Evolutionary conservation across 345 rosid genomes (phyloP).

Genomic region (Dovyalis caffra): DNA sequence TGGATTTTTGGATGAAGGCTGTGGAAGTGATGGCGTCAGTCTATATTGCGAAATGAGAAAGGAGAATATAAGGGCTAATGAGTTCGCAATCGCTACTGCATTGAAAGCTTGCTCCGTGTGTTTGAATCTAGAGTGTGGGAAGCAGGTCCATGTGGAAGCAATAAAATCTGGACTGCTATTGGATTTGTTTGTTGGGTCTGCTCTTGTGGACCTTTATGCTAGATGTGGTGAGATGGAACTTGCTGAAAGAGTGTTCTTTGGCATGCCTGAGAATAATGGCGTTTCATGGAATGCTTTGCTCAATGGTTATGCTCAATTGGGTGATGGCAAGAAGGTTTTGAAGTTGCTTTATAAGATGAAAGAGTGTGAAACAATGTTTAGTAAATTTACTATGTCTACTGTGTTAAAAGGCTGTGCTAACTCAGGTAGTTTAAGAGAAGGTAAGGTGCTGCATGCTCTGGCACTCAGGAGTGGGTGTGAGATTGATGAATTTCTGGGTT

Average conservation of each 20-base stretch:
- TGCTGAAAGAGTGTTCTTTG: constrained; percentile 35
- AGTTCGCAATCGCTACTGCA: constrained; percentile 29
- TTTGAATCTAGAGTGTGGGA: constrained; percentile 35
- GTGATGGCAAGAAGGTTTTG: constrained; percentile 29
- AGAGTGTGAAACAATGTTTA: constrained; percentile 33
- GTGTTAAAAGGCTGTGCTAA: constrained; percentile 38
- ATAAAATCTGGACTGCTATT: constrained; percentile 30
- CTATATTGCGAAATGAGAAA: constrained; percentile 33
- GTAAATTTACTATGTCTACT: constrained; percentile 37
- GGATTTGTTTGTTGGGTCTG: constrained; percentile 46
- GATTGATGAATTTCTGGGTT: constrained; percentile 39
- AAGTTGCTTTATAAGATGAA: constrained; percentile 35
- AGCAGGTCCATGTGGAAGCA: constrained; percentile 41
- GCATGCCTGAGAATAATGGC: constrained; percentile 38
- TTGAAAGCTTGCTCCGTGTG: constrained; percentile 46
- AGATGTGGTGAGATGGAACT: constrained; percentile 41
- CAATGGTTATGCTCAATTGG: constrained; percentile 40
- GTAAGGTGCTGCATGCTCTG: constrained; percentile 41
- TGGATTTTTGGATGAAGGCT: constrained; percentile 32
- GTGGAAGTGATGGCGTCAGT: constrained; percentile 23
- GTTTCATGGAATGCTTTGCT: constrained; percentile 47
- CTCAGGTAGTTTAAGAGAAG: constrained; percentile 31
- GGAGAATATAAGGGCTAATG: constrained; percentile 41
- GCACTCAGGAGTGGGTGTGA: constrained; percentile 36
- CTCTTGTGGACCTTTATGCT: constrained; percentile 47